phyloP scores from a whole-genome alignment of 2,329 filamentous ascomycete genomes.

The Cylindrodendrum hubeiense region DNA sequence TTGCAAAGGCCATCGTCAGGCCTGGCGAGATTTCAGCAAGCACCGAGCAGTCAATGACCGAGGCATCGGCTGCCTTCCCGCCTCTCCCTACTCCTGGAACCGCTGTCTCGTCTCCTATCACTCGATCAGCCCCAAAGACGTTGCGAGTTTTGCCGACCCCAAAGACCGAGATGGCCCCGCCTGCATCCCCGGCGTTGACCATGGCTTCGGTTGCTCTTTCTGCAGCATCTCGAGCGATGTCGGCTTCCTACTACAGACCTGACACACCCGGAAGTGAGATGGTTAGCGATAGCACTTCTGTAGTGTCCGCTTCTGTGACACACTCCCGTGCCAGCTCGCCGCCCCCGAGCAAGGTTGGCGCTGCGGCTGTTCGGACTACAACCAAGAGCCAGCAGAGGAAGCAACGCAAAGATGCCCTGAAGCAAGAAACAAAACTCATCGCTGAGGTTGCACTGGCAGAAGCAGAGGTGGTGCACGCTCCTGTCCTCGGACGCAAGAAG shows the following conservation, averaged over 20 bases:
- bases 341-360: conserved; percentile 73
- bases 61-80: conserved; percentile 59
- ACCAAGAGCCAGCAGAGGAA: conserved; percentile 87
- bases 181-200: conserved; percentile 47
- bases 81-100: conserved; percentile 63
- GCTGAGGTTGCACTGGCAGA: conserved; percentile 64
- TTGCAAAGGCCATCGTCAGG: conserved; percentile 55
- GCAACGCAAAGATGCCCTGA: conserved; percentile 76
- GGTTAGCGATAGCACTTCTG: conserved; percentile 81
- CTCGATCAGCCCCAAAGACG: conserved; percentile 70
- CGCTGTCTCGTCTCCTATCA: conserved; percentile 61
- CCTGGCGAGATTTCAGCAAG: conserved; percentile 43
- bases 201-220: conserved; percentile 48
- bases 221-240: conserved; percentile 46
- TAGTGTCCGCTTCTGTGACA: conserved; percentile 78
- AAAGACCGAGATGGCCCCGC: conserved; percentile 68
- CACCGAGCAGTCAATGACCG: conserved; percentile 49
- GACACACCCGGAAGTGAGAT: conserved; percentile 80
- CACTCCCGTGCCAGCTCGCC: conserved; percentile 79
- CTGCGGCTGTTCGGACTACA: conserved; percentile 75
- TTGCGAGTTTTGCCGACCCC: conserved; percentile 77
- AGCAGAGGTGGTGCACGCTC: conserved; percentile 72
- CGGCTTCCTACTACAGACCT: conserved; percentile 65
- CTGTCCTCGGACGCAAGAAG: conserved; percentile 84
- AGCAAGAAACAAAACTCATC: conserved; percentile 71